A percentile compares a stretch with the other conserved stretches of the same genome.
Conservation (phyloP, 495 filamentous ascomycete genomes). For the Aspergillus bertholletiae region DNA sequence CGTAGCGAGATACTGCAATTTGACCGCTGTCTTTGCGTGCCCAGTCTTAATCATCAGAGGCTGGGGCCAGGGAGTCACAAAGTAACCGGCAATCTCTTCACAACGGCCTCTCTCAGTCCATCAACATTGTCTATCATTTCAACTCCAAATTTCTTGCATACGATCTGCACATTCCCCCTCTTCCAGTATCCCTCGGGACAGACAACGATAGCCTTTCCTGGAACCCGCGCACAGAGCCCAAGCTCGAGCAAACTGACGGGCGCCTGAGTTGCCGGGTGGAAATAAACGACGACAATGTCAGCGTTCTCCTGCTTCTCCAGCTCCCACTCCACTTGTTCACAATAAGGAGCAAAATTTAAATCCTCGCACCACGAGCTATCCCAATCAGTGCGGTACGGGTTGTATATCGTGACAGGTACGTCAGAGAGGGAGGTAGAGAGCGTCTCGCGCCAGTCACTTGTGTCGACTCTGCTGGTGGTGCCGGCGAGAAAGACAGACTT, state of each 20-base stretch:
- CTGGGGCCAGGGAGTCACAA: no score
- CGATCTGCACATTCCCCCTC: constrained; percentile 53
- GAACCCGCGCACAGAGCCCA: constrained; percentile 41
- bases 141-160: constrained; percentile 38
- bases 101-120: constrained; percentile 5
- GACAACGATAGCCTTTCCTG: constrained; percentile 46
- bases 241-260: constrained; percentile 51
- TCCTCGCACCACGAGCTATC: constrained; percentile 49
- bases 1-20: no score
- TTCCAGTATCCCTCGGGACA: constrained; percentile 52
- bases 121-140: constrained; percentile 13
- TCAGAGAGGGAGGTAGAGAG: constrained; percentile 10
- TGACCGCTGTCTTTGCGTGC: no score
- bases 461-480: constrained; percentile 3
- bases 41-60: no score
- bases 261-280: constrained; percentile 41
- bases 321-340: constrained; percentile 57
- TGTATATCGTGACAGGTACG: constrained; percentile 53
- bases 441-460: constrained; percentile 2
- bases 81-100: constrained; percentile 17
- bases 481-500: constrained; percentile 9
- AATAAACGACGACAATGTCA: constrained; percentile 53
- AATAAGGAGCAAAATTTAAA: constrained; percentile 37
- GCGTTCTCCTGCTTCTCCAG: constrained; percentile 46
- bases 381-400: constrained; percentile 55